phyloP scores from a whole-genome alignment of 768 basidiomycete species.

The Trametes elegans region DNA sequence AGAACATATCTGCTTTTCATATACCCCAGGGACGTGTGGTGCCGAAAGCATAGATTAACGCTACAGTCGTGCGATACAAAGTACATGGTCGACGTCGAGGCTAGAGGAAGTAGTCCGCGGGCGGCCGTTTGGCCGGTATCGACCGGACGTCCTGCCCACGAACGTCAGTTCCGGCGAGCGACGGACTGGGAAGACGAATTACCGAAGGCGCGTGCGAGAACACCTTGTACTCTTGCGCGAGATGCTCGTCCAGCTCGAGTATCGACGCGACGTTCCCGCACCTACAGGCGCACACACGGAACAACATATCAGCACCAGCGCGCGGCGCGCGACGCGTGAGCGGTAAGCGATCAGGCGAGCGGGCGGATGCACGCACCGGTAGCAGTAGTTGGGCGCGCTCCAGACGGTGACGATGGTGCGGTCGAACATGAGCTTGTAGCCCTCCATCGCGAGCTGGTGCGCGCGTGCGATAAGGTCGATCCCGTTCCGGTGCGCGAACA shows the following conservation, averaged over 20 bases:
- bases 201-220: slow-evolving; percentile 89
- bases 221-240: slow-evolving; percentile 94
- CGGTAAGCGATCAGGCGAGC: too few relatives aligned
- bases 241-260: slow-evolving; percentile 88
- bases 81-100: not conserved
- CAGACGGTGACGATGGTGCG: slow-evolving; percentile 94
- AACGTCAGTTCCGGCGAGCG: not conserved
- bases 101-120: slow-evolving; percentile 84
- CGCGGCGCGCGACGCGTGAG: slow-evolving; percentile 2
- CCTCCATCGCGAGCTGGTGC: slow-evolving; percentile 98
- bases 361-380: slow-evolving; percentile 87
- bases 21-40: not conserved
- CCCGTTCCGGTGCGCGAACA: slow-evolving; percentile 86
- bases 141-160: slow-evolving; percentile 72
- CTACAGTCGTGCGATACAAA: slow-evolving; percentile 16
- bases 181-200: slow-evolving; percentile 31
- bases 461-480: slow-evolving; percentile 95
- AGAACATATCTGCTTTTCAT: not conserved
- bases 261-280: slow-evolving; percentile 97
- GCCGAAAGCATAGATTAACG: not conserved
- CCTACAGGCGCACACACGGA: slow-evolving; percentile 49
- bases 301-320: not conserved
- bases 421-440: slow-evolving; percentile 97
- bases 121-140: slow-evolving; percentile 80
- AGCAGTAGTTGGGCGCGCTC: slow-evolving; percentile 98